Conservation (phyloP, 805 yeast species). For the Schizosaccharomyces japonicus region DNA sequence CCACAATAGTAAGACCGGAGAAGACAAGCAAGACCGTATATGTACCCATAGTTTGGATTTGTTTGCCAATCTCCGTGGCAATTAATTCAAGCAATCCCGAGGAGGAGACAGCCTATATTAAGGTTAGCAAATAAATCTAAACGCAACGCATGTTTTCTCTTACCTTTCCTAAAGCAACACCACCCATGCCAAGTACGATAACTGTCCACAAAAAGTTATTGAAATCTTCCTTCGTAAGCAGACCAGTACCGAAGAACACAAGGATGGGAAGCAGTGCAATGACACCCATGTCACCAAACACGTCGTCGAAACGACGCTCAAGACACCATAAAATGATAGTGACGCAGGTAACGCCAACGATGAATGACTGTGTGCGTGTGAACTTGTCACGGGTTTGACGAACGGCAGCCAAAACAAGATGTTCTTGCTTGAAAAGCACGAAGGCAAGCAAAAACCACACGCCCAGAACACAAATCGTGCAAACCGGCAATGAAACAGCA, state of each 20-base stretch:
- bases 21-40: conserved; percentile 55
- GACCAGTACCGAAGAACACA: conserved; percentile 80
- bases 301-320: conserved; percentile 43
- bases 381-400: conserved; percentile 39
- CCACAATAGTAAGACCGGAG: conserved; percentile 54
- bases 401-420: conserved; percentile 32
- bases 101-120: conserved; percentile 81
- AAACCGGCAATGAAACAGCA: conserved; percentile 61
- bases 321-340: conserved; percentile 83
- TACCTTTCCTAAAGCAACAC: conserved; percentile 80
- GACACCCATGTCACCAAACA: conserved; percentile 92
- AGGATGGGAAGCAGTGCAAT: conserved; percentile 73
- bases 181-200: conserved; percentile 92
- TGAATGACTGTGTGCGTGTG: conserved; percentile 50
- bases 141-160: no score
- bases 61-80: conserved; percentile 39
- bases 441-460: conserved; percentile 54
- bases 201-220: conserved; percentile 94
- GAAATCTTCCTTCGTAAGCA: conserved; percentile 70
- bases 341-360: conserved; percentile 35
- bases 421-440: conserved; percentile 21
- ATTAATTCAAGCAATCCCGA: conserved; percentile 66
- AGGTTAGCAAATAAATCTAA: no score
- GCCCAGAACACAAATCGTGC: conserved; percentile 33
- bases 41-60: conserved; percentile 42